Conservation (phyloP, 2,329 filamentous ascomycete species). For the Fusarium brevicatenulatum region DNA sequence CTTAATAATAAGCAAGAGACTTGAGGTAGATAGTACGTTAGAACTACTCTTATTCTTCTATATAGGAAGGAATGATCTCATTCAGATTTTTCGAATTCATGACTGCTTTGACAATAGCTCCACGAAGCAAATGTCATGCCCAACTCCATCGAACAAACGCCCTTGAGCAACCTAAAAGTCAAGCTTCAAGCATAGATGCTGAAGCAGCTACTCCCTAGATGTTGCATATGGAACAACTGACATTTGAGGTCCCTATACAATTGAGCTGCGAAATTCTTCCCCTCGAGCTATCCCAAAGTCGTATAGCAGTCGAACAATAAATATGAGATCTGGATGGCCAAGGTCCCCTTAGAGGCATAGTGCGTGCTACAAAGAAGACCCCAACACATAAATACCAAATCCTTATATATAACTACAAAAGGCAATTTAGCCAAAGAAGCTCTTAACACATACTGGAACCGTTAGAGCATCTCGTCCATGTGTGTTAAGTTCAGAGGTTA, state of each 20-base stretch:
- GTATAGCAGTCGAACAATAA: not conserved
- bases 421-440: not conserved
- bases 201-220: not conserved
- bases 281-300: not conserved
- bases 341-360: not conserved
- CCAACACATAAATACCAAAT: not conserved
- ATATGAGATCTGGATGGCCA: not conserved
- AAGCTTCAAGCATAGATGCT: not conserved
- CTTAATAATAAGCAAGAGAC: not conserved
- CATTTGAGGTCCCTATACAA: not conserved
- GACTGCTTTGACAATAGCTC: not conserved
- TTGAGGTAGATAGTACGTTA: not conserved
- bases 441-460: not conserved
- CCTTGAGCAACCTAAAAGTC: no score
- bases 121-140: not conserved
- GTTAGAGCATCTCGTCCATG: not conserved
- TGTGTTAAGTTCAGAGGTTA: not conserved
- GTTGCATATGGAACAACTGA: not conserved
- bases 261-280: not conserved
- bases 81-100: not conserved
- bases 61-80: not conserved
- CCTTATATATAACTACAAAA: not conserved
- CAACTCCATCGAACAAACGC: not conserved
- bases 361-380: not conserved
- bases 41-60: not conserved